phyloP scores from a whole-genome alignment of 2,329 filamentous ascomycete species.

The Colletotrichum sp. region DNA sequence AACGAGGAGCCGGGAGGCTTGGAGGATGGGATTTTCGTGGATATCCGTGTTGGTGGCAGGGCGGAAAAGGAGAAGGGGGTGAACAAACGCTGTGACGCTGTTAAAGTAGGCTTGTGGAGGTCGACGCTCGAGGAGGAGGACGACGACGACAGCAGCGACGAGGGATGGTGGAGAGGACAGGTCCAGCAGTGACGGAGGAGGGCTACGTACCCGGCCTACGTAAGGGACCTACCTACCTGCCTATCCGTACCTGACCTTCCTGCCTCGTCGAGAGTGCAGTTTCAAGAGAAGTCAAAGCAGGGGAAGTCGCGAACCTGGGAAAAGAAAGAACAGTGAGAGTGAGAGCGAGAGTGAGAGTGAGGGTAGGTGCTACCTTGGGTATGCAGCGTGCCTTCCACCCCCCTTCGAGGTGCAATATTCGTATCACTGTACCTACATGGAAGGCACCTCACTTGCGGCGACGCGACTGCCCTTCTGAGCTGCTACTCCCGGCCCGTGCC shows the following conservation, averaged over 20 bases:
- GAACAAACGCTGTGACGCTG: background rate
- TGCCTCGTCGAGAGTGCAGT: background rate
- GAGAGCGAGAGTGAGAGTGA: background rate
- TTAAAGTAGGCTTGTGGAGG: background rate
- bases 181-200: background rate
- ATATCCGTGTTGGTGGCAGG: background rate
- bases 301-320: background rate
- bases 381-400: background rate
- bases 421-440: background rate
- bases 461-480: background rate
- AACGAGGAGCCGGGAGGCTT: background rate
- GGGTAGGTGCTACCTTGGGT: background rate
- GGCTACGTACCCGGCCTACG: background rate
- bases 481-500: background rate
- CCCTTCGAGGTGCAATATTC: background rate
- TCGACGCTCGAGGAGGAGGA: background rate
- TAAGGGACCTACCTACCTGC: background rate
- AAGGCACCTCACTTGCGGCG: background rate
- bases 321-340: background rate
- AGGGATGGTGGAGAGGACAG: background rate
- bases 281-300: background rate
- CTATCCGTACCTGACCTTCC: background rate
- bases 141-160: background rate
- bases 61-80: background rate
- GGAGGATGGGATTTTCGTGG: background rate